Evolutionary conservation across 2,329 filamentous ascomycete species (phyloP), one percentile per base, ranked within the genome.

Genomic region (Ascochyta clinopodiicola): DNA sequence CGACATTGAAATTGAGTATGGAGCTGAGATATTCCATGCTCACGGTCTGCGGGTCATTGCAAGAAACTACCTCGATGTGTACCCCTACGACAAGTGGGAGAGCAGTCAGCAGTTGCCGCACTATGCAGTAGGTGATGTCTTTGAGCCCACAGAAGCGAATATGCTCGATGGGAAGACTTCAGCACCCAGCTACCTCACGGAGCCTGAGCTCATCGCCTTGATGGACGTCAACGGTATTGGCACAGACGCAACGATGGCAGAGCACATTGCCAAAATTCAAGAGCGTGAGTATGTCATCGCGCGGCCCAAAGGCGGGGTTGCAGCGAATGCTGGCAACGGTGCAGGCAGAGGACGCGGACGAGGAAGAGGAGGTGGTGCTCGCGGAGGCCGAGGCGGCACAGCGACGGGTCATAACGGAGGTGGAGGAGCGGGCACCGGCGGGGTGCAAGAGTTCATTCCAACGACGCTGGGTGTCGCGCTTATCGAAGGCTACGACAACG

Each of bases 221-320:
- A 99, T 99, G 95, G 95, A 99, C 78, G 93, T 92, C 39, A 99
- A 99, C 72, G 95, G 95, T 2, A 99, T 99, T 61, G 95, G 95
- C 12, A 99, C 95, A 9, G 95, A 99, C 78, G 95, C 95, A 6
- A 99, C 95, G 1, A 99, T 99, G 95, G 95, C 95, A 0, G 95
- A 99, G 68, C 95, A 99, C 72, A 99, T 99, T 68, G 87, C 91
- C 56, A 99, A 94, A 76, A 96, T 99, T 67, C 92, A 98, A 75
- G 86, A 93, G 55, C 83, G 95, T 56, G 84, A 93, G 65, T 99
- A 99, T 69, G 94, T 92, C 44, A 85, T 87, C 52, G 88, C 89
- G 71, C 71, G 86, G 77, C 71, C 82, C 69, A 82, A 77, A 58
- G 75, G 69, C 17, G 66, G 72, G 37, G 73, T 69, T 27, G 67